These are phyloP conservation scores for Truncatella angustata DNA, from an alignment of 2,329 filamentous ascomycete genomes.

Conservation along the genomic window DNA sequence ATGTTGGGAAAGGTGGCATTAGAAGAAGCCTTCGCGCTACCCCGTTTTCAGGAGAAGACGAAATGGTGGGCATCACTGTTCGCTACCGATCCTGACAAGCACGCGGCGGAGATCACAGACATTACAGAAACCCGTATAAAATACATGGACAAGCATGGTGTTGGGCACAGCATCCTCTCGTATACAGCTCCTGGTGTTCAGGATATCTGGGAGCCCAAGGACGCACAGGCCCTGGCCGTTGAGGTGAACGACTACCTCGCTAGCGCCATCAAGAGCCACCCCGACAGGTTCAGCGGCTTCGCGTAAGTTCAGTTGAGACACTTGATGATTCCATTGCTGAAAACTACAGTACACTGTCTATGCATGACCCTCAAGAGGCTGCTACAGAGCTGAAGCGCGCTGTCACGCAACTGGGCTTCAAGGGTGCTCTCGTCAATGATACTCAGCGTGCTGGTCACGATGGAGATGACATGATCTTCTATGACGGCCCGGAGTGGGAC, in stretches of 20 bases:
- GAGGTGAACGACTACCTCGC: constrained; percentile 42
- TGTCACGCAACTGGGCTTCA: constrained; percentile 58
- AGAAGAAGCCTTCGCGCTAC: constrained; percentile 61
- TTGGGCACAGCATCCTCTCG: constrained; percentile 47
- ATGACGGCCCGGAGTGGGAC: constrained; percentile 60
- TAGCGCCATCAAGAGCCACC: constrained; percentile 33
- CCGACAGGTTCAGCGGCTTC: constrained; percentile 45
- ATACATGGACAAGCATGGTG: constrained; percentile 43
- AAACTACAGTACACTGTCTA: constrained; percentile 34
- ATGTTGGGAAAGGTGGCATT: constrained; percentile 62
- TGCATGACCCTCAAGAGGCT: constrained; percentile 52
- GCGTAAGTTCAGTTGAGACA: constrained; percentile 21
- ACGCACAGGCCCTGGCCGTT: constrained; percentile 39
- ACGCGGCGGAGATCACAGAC: constrained; percentile 52
- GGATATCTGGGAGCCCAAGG: constrained; percentile 39
- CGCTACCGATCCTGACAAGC: constrained; percentile 56
- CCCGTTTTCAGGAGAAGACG: constrained; percentile 56
- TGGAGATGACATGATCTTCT: constrained; percentile 62
- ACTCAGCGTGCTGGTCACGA: constrained; percentile 57
- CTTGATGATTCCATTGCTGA: background rate
- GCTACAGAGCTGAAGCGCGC: constrained; percentile 49
- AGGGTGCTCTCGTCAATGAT: constrained; percentile 61
- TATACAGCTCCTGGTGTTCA: constrained; percentile 49
- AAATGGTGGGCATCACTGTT: constrained; percentile 62
- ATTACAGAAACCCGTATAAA: constrained; percentile 39